phyloP scores from a whole-genome alignment of 116 monocot genomes.

The Papilionanthe hybrid region DNA sequence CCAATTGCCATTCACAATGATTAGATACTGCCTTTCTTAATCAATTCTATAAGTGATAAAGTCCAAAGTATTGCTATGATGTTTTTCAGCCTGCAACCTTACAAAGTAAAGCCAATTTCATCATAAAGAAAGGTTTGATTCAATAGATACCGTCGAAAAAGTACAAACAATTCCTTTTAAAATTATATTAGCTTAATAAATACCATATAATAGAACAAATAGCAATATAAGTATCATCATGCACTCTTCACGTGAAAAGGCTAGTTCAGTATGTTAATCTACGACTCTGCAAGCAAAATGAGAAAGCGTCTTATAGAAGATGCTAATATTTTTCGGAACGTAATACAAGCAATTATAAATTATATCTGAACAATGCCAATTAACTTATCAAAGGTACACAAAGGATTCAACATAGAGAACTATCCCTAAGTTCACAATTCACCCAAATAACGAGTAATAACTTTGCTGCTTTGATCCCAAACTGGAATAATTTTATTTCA shows the following conservation, averaged over 20 bases:
- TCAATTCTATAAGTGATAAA: neutral
- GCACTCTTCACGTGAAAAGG: neutral
- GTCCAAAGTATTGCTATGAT: neutral
- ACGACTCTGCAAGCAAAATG: neutral
- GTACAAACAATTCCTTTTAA: neutral
- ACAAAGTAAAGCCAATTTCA: neutral
- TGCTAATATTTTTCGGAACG: neutral
- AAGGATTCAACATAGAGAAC: neutral
- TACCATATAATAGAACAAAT: neutral
- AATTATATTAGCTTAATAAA: neutral
- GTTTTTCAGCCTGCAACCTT: neutral
- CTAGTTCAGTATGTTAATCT: neutral
- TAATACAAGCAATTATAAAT: neutral
- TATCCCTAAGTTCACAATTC: neutral
- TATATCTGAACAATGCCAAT: neutral
- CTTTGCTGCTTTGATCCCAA: constrained; percentile 53
- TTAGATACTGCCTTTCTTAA: neutral
- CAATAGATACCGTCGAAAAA: neutral
- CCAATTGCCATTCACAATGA: neutral
- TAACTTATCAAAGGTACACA: neutral
- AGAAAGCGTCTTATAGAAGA: neutral
- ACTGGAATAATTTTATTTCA: constrained; percentile 45
- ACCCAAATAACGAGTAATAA: constrained; percentile 6
- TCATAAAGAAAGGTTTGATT: neutral
- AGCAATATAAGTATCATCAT: neutral